phyloP scores from a whole-genome alignment of 129 eudicot genomes.

The Arctium minus region DNA sequence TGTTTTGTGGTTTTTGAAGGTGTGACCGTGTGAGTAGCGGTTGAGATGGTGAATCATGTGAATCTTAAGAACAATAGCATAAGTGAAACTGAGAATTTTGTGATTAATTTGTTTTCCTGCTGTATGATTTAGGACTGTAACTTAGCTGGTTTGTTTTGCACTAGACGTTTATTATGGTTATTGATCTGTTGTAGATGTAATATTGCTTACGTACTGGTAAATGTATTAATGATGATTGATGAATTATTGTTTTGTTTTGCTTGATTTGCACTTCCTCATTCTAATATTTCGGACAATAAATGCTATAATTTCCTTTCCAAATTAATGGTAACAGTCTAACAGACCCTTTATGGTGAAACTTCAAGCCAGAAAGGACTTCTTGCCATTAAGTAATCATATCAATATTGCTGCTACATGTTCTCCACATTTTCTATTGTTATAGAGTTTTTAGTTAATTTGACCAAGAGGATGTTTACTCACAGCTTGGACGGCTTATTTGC shows the following conservation, averaged over 20 bases:
- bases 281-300: background rate
- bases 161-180: background rate
- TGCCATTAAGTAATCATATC: background rate
- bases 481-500: too few relatives aligned
- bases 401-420: background rate
- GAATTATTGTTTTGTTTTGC: background rate
- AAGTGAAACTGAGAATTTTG: background rate
- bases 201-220: background rate
- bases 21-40: background rate
- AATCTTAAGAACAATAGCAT: background rate
- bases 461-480: too few relatives aligned
- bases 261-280: background rate
- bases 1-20: background rate
- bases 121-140: background rate
- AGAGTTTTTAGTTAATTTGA: background rate
- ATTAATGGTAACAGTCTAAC: background rate
- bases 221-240: background rate
- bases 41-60: background rate
- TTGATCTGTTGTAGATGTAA: background rate
- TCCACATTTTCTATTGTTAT: background rate
- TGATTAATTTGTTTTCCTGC: background rate
- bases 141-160: background rate
- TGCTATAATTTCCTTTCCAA: background rate
- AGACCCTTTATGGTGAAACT: background rate
- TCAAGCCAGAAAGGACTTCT: background rate